Base-by-base conservation (phyloP, 257 asterid species). In the Galeopsis tetrahit region DNA sequence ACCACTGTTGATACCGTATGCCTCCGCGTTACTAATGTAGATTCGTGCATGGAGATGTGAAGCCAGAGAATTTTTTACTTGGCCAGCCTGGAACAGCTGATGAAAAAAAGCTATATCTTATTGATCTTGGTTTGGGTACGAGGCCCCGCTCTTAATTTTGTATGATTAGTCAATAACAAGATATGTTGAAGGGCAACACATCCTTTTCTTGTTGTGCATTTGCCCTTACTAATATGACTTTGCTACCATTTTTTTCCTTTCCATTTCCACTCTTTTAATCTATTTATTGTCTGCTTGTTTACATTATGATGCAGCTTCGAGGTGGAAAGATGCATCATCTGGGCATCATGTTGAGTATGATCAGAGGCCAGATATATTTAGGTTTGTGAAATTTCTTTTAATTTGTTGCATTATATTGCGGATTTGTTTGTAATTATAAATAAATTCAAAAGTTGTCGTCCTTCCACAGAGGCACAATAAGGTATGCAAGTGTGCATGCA, bases 401-500 rank as follows among this genome's bases (percentile, higher is more conserved):
- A 21, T 21, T 21, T 21, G 28, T 21, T 21, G 28, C 28, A 21
- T 21, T 21, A 21, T 21, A 21, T 21, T 21, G 28, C 28, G 28
- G 28, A 21, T 21, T 21, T 21, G 28, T 1, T 21, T 21, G 28
- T 21, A 21, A 21, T 21, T 21, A 21, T 21, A 21, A 21, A 21
- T 21, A 21, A 21, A 21, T 21, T 21, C 28, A 21, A 21, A 21
- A 21, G 28, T 21, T 21, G 28, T 21, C 28, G 28, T 21, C 28
- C 28, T 21, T 21, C 28, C 58, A 59, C 91, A 95, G 98, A 77
- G 99, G 99, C 78, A 95, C 99, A n/a, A 90, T 95, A 82, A 76
- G 99, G 77, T 95, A 95, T 88, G 99, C 99, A 49, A 95, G 99
- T 78, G 99, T 90, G 70, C 99, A 95, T 80, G 99, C 99, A 0